Evolutionary conservation across 2,329 filamentous ascomycete species (phyloP), one percentile per base, ranked within the genome.

Genomic region (Chaetomium sp.): DNA sequence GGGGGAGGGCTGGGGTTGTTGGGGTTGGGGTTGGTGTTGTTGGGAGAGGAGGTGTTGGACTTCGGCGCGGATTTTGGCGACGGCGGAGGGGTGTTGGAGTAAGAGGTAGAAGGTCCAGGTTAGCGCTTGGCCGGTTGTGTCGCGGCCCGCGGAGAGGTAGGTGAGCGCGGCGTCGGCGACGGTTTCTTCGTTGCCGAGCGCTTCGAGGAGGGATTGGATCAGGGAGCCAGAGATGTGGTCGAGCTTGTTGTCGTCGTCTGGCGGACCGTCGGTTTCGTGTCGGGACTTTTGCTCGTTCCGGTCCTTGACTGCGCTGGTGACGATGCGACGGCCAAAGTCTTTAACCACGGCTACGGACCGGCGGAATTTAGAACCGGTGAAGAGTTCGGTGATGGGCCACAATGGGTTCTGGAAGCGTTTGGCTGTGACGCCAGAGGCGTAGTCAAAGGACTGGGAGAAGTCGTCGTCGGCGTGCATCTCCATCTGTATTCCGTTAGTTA

Each of bases 81-180:
- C 69, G 2, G 78, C 78, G 2, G 71, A 67, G 0, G 79, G 80
- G 66, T 87, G 77, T 42, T 79, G 78, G 75, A 87, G 83, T 13
- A 90, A 77, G 1, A 86, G 77, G 72, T 89, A 87, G 49, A 88
- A 80, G 0, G 83, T 82, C 87, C 87, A 90, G 0, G 87, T 88
- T 12, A 90, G 75, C 1, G 84, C 84, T 70, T 90, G 87, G 0
- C 86, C 87, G 7, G 86, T 87, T 0, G 87, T 89, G 71, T 90
- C 87, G 63, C 86, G 79, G 19, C 86, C 84, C 0, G 87, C 87
- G 0, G 86, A 88, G 10, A 89, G 82, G 70, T 87, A 90, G 69
- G 88, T 90, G 13, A 90, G 76, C 0, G 87, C 87, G 2, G 87
- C 83, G 72, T 89, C 87, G 9, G 86, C 85, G 7, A 88, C 86